These are phyloP conservation scores for Leucocoprinus sp. DNA, from an alignment of 768 basidiomycete genomes.

Conservation along the genomic window DNA sequence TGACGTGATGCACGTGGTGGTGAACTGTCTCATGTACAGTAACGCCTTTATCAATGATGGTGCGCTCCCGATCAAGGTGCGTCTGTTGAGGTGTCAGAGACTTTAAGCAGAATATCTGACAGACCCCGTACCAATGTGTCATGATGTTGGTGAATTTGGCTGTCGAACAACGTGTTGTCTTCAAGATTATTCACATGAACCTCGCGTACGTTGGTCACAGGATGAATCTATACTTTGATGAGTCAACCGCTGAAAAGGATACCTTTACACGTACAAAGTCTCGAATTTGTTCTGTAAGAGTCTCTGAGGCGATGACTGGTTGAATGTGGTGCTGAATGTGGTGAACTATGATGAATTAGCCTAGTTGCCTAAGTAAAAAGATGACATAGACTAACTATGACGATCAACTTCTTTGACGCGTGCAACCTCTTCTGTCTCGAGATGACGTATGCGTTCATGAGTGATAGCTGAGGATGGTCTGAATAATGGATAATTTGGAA, in stretches of 20 bases:
- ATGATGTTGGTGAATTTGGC: constrained; percentile 20
- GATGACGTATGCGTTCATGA: constrained; percentile 21
- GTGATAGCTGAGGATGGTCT: constrained; percentile 17
- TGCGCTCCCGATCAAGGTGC: constrained; percentile 21
- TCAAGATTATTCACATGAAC: constrained; percentile 21
- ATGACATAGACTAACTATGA: constrained; percentile 20
- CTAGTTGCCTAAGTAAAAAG: not conserved
- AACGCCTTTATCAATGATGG: constrained; percentile 26
- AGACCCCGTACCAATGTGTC: constrained; percentile 19
- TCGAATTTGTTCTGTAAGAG: constrained; percentile 18
- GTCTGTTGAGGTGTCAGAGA: constrained; percentile 8
- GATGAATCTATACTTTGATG: constrained; percentile 17
- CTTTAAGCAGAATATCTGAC: not conserved
- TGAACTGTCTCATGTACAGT: constrained; percentile 23
- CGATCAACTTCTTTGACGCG: constrained; percentile 26
- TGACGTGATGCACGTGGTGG: constrained; percentile 30
- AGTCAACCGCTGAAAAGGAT: not conserved
- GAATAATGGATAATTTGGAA: not conserved
- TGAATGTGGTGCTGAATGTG: constrained; percentile 31
- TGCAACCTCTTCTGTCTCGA: constrained; percentile 24
- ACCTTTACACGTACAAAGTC: constrained; percentile 17
- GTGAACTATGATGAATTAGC: constrained; percentile 20
- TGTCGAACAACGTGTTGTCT: constrained; percentile 21
- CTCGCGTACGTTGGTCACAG: constrained; percentile 21
- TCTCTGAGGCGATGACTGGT: constrained; percentile 22